Conservation (phyloP, 148 eudicot species). For the Rhododendron henanense region DNA sequence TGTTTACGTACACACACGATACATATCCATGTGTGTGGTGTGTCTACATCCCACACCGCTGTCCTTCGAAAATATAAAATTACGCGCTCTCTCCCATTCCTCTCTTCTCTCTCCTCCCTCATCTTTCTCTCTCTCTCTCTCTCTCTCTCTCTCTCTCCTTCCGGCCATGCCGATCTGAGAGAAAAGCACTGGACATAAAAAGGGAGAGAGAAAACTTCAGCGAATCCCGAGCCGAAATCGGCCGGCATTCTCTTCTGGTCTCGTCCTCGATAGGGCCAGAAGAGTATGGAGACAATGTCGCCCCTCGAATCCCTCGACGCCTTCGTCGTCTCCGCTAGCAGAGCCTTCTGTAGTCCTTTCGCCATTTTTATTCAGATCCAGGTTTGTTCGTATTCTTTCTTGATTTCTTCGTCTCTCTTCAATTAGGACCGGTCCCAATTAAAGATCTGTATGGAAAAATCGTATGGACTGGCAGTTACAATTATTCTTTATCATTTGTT, state of each 20-base stretch:
- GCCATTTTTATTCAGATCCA: conserved; percentile 85
- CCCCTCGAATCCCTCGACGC: conserved; percentile 56
- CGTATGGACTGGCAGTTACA: no score
- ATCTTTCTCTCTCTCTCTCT: not conserved
- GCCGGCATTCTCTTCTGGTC: not conserved
- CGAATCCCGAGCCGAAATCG: not conserved
- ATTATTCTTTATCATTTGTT: not conserved
- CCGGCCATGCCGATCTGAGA: conserved; percentile 56
- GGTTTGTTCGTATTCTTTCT: conserved; percentile 28
- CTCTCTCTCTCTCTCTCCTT: conserved; percentile 10
- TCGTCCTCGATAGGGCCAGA: not conserved
- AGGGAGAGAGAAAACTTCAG: not conserved
- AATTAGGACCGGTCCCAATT: not conserved
- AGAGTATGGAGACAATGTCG: conserved; percentile 28
- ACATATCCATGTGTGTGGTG: not conserved
- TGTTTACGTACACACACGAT: no score
- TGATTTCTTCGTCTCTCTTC: not conserved
- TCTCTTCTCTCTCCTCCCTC: conserved; percentile 18
- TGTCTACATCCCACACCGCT: not conserved
- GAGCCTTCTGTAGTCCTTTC: conserved; percentile 49
- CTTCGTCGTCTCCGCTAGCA: conserved; percentile 56
- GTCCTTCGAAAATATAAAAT: conserved; percentile 38
- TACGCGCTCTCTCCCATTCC: conserved; percentile 33
- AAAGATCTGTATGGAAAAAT: not conserved
- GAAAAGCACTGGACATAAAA: conserved; percentile 9